These are phyloP conservation scores for Tricladium varicosporioides DNA, from an alignment of 2,329 filamentous ascomycete genomes.

Conservation along the genomic window DNA sequence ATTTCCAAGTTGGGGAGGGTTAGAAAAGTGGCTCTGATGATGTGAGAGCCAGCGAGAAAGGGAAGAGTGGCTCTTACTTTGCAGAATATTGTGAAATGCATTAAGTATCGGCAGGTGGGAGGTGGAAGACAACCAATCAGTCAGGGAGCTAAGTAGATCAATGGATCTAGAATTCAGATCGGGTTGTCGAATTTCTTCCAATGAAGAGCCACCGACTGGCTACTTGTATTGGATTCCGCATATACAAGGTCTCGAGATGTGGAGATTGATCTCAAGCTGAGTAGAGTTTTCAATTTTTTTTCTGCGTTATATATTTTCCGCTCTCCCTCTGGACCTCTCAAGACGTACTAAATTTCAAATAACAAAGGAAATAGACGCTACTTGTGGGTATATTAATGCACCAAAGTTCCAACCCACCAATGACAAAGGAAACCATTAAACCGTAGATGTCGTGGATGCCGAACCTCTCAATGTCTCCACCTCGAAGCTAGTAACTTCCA, in stretches of 20 bases:
- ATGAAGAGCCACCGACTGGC: neutral
- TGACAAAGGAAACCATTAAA: constrained; percentile 1
- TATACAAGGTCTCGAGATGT: neutral
- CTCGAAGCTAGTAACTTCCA: neutral
- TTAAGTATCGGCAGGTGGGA: constrained; percentile 26
- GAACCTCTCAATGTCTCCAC: neutral
- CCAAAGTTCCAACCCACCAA: neutral
- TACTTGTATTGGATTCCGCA: neutral
- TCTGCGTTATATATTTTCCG: neutral
- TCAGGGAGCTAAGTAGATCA: neutral
- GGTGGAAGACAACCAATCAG: constrained; percentile 7
- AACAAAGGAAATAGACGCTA: constrained; percentile 1
- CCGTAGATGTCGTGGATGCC: neutral
- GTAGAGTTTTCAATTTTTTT: constrained; percentile 1
- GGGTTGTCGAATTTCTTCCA: neutral
- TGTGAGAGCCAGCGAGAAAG: neutral
- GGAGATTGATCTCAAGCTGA: neutral
- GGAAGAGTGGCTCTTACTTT: constrained; percentile 19
- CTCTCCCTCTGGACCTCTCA: neutral
- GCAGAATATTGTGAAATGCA: constrained; percentile 55
- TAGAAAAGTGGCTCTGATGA: neutral
- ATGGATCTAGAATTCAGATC: neutral
- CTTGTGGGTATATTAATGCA: constrained; percentile 4
- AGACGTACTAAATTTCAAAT: neutral
- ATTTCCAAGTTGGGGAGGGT: neutral